Evolutionary conservation across 176 grass and related monocot species (phyloP).

Genomic region (Oryza longistaminata): DNA sequence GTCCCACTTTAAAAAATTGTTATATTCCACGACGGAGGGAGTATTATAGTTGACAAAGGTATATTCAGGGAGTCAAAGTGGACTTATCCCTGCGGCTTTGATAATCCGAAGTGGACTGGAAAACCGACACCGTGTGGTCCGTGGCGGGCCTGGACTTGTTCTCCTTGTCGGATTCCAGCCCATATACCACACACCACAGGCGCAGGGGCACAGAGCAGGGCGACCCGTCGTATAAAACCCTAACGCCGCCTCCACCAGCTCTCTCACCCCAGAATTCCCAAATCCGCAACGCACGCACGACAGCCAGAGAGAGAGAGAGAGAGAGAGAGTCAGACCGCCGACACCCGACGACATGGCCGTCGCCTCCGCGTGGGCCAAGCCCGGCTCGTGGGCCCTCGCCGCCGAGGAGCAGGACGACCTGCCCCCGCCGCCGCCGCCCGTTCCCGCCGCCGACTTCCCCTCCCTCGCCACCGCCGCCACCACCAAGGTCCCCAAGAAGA

Average conservation of each 20-base stretch:
- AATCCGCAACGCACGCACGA: constrained; percentile 18
- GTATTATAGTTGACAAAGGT: no score
- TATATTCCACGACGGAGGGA: no score
- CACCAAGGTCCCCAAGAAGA: constrained; percentile 67
- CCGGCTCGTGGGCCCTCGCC: constrained; percentile 67
- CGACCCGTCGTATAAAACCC: constrained; percentile 28
- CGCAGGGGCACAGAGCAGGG: no score
- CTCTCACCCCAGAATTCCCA: constrained; percentile 23
- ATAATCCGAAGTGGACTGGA: no score
- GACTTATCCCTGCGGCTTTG: no score
- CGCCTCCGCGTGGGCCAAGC: constrained; percentile 66
- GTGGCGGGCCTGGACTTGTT: not conserved
- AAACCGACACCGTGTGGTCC: no score
- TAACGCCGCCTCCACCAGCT: not conserved
- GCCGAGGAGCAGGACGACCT: constrained; percentile 67
- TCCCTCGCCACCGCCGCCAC: constrained; percentile 51
- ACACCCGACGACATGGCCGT: constrained; percentile 46
- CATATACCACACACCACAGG: not conserved
- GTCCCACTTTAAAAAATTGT: no score
- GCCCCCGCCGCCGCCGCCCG: constrained; percentile 12
- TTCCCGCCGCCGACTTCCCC: constrained; percentile 55
- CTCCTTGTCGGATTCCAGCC: not conserved
- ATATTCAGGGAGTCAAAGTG: no score
- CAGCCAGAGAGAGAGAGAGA: not conserved
- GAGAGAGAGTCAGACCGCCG: not conserved